phyloP scores from a whole-genome alignment of 805 yeast genomes.

The Wickerhamiella azyma region DNA sequence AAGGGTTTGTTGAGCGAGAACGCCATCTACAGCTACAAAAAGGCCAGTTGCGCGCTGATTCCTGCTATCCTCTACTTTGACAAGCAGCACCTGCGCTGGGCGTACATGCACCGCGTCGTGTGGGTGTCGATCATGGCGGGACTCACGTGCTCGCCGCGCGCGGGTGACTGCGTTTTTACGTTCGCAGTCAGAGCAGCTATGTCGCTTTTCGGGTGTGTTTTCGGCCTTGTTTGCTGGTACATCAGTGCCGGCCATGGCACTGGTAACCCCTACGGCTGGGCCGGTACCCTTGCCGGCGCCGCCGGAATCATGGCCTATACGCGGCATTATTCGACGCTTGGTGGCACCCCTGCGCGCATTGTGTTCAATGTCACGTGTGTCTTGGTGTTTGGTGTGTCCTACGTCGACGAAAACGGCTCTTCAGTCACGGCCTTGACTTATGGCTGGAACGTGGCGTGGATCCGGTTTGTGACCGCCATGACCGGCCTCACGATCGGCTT shows the following conservation, averaged over 20 bases:
- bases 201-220: conserved; percentile 23
- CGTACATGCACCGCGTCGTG: conserved; percentile 17
- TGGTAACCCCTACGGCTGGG: conserved; percentile 26
- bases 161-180: conserved; percentile 25
- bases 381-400: conserved; percentile 24
- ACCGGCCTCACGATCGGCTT: conserved; percentile 24
- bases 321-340: conserved; percentile 22
- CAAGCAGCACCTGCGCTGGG: conserved; percentile 18
- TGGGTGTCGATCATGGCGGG: conserved; percentile 26
- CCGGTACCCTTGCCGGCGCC: conserved; percentile 20
- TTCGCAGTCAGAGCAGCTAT: conserved; percentile 19
- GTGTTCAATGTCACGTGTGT: conserved; percentile 21
- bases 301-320: conserved; percentile 19
- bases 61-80: conserved; percentile 20
- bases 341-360: conserved; percentile 22
- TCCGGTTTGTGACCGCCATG: conserved; percentile 23
- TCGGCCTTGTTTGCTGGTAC: conserved; percentile 27
- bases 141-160: conserved; percentile 21
- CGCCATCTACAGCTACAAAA: neutral
- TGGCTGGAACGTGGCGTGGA: conserved; percentile 26
- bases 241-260: conserved; percentile 19
- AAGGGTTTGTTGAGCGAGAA: neutral
- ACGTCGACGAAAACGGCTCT: conserved; percentile 18
- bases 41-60: neutral
- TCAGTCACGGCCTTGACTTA: conserved; percentile 17